Evolutionary conservation across 306 rosid genomes (phyloP).

Genomic region (Vicia faba): DNA sequence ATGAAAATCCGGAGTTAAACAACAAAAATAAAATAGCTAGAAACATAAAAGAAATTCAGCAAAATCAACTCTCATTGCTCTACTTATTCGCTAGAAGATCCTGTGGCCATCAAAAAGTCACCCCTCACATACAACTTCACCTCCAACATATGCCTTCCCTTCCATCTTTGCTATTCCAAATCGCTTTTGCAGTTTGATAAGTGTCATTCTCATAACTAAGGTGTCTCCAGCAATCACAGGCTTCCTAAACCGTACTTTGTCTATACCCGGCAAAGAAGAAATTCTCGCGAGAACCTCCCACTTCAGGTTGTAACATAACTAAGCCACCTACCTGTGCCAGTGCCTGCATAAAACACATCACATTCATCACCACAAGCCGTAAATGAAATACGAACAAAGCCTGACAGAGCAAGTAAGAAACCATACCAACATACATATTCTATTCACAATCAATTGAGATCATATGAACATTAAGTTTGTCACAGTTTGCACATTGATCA

Average conservation of each 20-base stretch:
- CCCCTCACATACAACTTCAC: conserved; percentile 89
- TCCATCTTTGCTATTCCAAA: conserved; percentile 89
- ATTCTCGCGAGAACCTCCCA: conserved; percentile 71
- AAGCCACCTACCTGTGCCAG: conserved; percentile 89
- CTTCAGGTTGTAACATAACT: conserved; percentile 84
- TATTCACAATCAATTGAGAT: background rate
- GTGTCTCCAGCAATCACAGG: conserved; percentile 92
- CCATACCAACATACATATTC: background rate
- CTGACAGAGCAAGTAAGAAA: background rate
- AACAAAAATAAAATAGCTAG: conserved; percentile 14
- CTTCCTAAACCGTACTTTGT: conserved; percentile 80
- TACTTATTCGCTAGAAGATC: conserved; percentile 43
- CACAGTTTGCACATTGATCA: background rate
- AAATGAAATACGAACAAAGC: background rate
- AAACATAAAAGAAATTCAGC: conserved; percentile 15
- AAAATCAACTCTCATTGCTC: conserved; percentile 21
- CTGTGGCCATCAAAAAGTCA: conserved; percentile 78
- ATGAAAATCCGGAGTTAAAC: background rate
- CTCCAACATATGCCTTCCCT: conserved; percentile 82
- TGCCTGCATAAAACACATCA: conserved; percentile 54
- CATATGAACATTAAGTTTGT: background rate
- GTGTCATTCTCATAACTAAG: conserved; percentile 82
- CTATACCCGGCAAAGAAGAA: conserved; percentile 92
- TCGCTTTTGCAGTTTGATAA: conserved; percentile 68
- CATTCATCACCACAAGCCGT: background rate